These are phyloP conservation scores for Turritis glabra DNA, from an alignment of 345 rosid genomes.

Conservation along the genomic window DNA sequence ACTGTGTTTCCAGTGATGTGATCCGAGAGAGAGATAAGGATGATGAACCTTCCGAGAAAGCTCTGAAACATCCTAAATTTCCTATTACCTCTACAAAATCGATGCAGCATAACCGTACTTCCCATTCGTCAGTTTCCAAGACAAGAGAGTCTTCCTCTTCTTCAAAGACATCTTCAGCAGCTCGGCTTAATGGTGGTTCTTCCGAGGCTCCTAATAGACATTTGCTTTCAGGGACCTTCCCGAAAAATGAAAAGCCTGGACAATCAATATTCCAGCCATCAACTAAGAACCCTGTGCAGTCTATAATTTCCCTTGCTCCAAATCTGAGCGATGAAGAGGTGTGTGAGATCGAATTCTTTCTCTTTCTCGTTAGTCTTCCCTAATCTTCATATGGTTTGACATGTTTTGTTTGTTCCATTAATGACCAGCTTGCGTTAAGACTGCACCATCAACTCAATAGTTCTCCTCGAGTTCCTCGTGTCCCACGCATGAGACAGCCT, in stretches of 20 bases:
- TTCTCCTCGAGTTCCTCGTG: conserved; percentile 97
- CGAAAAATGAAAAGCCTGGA: conserved; percentile 64
- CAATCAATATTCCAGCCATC: conserved; percentile 51
- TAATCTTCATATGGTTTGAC: conserved; percentile 14
- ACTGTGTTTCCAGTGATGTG: conserved; percentile 46
- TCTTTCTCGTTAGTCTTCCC: background rate
- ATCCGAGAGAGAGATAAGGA: conserved; percentile 49
- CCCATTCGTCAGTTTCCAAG: conserved; percentile 56
- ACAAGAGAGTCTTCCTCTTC: conserved; percentile 54
- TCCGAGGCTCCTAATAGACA: conserved; percentile 51
- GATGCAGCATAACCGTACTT: conserved; percentile 53
- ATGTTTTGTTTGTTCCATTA: conserved; percentile 9
- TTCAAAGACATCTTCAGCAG: conserved; percentile 51
- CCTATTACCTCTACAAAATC: conserved; percentile 45
- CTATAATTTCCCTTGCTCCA: conserved; percentile 49
- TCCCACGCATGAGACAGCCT: conserved; percentile 87
- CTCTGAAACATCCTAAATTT: conserved; percentile 44
- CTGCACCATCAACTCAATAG: conserved; percentile 98
- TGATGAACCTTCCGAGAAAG: conserved; percentile 43
- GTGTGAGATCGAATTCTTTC: conserved; percentile 16
- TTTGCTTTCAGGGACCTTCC: conserved; percentile 47
- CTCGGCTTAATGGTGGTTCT: conserved; percentile 50
- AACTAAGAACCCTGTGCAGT: conserved; percentile 56
- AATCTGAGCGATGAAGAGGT: conserved; percentile 96
- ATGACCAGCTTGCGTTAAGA: conserved; percentile 86